These are phyloP conservation scores for Kwoniella europaea DNA, from an alignment of 768 basidiomycete genomes.

Conservation along the genomic window DNA sequence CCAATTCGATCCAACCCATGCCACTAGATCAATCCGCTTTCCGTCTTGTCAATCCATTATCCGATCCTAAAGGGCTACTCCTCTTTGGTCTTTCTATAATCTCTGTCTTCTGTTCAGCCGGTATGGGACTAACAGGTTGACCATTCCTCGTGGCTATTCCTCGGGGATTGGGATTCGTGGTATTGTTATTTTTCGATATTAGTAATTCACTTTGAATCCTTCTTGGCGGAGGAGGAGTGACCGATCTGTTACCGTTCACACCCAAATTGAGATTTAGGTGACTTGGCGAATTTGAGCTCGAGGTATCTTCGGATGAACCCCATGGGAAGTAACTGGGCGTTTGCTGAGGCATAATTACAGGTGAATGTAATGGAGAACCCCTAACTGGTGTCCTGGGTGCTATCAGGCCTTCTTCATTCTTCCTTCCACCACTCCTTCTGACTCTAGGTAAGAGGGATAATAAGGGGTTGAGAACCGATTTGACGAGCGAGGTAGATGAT, in stretches of 20 bases:
- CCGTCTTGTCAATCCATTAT: constrained; percentile 12
- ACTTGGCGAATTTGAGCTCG: neutral
- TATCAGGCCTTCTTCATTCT: constrained; percentile 24
- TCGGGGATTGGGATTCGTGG: constrained; percentile 15
- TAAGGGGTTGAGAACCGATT: constrained; percentile 22
- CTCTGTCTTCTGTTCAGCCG: neutral
- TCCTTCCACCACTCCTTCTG: constrained; percentile 1
- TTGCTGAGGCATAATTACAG: constrained; percentile 21
- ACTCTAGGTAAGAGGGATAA: constrained; percentile 17
- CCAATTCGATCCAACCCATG: too few relatives aligned
- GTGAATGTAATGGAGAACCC: constrained; percentile 29
- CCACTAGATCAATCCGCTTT: constrained; percentile 9
- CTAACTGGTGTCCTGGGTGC: constrained; percentile 29
- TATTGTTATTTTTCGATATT: neutral
- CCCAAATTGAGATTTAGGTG: neutral
- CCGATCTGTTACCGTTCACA: neutral
- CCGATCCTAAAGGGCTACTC: constrained; percentile 3
- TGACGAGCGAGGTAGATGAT: constrained; percentile 24
- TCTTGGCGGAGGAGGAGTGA: constrained; percentile 27
- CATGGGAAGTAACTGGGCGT: constrained; percentile 24
- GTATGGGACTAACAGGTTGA: constrained; percentile 3
- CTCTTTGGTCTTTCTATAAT: constrained; percentile 19
- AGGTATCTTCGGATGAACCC: constrained; percentile 2
- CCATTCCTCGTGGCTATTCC: constrained; percentile 33
- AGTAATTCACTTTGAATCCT: constrained; percentile 20